These are phyloP conservation scores for Crucibulum laeve DNA, from an alignment of 768 basidiomycete genomes.

Conservation along the genomic window DNA sequence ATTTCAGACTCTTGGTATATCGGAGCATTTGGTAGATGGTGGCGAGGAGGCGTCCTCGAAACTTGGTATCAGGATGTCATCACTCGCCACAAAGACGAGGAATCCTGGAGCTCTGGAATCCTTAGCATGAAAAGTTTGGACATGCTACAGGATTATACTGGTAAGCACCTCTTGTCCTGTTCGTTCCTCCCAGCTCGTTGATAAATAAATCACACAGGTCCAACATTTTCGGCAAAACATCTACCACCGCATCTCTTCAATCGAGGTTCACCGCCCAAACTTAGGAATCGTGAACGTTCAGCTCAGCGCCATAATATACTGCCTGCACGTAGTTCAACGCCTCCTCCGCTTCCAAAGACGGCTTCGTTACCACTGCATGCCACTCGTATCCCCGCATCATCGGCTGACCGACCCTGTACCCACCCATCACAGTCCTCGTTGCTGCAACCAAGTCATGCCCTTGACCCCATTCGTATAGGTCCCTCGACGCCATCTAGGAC, in stretches of 20 bases:
- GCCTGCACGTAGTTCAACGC: conserved; percentile 62
- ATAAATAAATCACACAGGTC: conserved; percentile 27
- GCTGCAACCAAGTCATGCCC: conserved; percentile 18
- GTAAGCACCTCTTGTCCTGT: conserved; percentile 31
- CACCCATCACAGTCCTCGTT: conserved; percentile 21
- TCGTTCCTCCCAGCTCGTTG: conserved; percentile 1
- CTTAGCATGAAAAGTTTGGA: conserved; percentile 72
- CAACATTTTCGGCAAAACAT: conserved; percentile 48
- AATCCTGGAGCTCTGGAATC: conserved; percentile 76
- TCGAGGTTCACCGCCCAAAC: conserved; percentile 49
- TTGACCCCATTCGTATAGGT: conserved; percentile 23
- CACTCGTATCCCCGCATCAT: conserved; percentile 34
- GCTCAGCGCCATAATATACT: conserved; percentile 30
- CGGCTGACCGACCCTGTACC: conserved; percentile 24
- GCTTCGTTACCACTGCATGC: conserved; percentile 75
- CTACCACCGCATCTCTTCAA: conserved; percentile 36
- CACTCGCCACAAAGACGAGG: conserved; percentile 59
- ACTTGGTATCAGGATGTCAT: conserved; percentile 75
- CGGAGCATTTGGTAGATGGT: conserved; percentile 90
- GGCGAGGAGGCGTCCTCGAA: conserved; percentile 78
- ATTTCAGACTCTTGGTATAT: conserved; percentile 84
- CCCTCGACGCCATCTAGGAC: conserved; percentile 29
- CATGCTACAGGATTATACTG: conserved; percentile 60
- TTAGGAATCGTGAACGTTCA: conserved; percentile 56
- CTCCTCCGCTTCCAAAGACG: conserved; percentile 82